phyloP scores from a whole-genome alignment of 2,329 filamentous ascomycete genomes.

The Blumeriella jaapii region DNA sequence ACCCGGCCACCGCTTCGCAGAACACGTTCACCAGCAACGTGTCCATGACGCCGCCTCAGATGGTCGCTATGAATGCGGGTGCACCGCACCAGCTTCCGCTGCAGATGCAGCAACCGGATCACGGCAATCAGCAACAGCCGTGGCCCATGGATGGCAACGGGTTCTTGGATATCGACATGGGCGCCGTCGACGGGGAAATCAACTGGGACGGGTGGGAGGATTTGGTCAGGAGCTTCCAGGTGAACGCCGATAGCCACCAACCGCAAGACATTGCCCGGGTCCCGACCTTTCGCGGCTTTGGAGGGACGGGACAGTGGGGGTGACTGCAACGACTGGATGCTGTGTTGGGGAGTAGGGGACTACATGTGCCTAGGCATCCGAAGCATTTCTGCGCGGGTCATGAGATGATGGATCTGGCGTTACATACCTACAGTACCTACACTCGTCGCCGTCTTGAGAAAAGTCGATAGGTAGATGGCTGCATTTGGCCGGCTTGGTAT shows the following conservation, averaged over 20 bases:
- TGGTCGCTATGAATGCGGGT: conserved; percentile 18
- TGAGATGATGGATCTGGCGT: too few species aligned
- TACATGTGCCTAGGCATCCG: too few species aligned
- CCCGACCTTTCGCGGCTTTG: conserved; percentile 18
- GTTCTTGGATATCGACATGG: conserved; percentile 25
- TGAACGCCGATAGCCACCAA: conserved; percentile 13
- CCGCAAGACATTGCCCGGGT: conserved; percentile 10
- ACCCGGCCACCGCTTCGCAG: neutral
- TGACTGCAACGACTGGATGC: conserved; percentile 5
- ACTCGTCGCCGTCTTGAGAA: too few species aligned
- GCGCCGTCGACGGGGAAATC: conserved; percentile 19
- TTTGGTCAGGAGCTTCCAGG: conserved; percentile 26
- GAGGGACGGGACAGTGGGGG: conserved; percentile 24
- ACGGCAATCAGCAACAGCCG: neutral
- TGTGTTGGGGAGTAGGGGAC: too few species aligned
- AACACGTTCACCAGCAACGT: neutral
- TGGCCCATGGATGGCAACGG: conserved; percentile 6
- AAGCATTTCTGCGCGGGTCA: too few species aligned
- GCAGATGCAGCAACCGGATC: conserved; percentile 11
- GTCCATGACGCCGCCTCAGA: conserved; percentile 14
- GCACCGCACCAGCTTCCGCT: conserved; percentile 16
- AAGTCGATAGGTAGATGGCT: too few species aligned
- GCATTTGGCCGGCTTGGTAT: too few species aligned
- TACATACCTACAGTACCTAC: too few species aligned
- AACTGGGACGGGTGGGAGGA: conserved; percentile 29